Evolutionary conservation across 202 grass and related monocot genomes (phyloP).

Genomic region (Musa balbisiana): DNA sequence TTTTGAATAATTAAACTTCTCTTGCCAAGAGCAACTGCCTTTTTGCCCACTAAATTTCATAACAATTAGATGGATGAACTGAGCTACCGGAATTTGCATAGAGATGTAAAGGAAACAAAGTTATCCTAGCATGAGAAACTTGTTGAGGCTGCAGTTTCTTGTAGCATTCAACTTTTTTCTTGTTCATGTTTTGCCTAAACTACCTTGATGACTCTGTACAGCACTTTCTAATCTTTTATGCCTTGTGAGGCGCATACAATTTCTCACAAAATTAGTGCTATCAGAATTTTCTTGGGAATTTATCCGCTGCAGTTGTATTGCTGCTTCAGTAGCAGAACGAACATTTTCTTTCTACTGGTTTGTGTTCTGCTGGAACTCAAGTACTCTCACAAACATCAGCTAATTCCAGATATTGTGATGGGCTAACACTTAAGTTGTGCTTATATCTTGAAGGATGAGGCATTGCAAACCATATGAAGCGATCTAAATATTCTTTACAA

Average conservation of each 20-base stretch:
- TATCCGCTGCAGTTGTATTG: background rate
- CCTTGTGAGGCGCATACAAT: no score
- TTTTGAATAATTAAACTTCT: background rate
- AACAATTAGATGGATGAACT: background rate
- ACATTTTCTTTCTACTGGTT: background rate
- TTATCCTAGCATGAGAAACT: background rate
- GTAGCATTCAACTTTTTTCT: background rate
- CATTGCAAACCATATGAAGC: background rate
- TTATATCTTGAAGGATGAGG: background rate
- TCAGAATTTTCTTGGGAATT: background rate
- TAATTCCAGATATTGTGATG: background rate
- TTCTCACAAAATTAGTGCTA: background rate
- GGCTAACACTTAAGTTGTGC: background rate
- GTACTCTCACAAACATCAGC: background rate
- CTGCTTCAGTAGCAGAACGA: background rate
- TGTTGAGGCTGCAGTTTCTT: background rate
- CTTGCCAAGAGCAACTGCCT: constrained; percentile 1
- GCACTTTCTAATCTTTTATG: no score
- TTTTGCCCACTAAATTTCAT: background rate
- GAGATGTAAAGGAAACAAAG: background rate
- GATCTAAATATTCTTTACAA: background rate
- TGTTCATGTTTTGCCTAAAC: background rate
- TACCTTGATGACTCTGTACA: no score
- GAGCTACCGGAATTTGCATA: background rate
- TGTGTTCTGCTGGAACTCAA: background rate